Evolutionary conservation across 768 basidiomycete genomes (phyloP), one percentile per base, ranked within the genome.

Genomic region (Tulasnella calospora): DNA sequence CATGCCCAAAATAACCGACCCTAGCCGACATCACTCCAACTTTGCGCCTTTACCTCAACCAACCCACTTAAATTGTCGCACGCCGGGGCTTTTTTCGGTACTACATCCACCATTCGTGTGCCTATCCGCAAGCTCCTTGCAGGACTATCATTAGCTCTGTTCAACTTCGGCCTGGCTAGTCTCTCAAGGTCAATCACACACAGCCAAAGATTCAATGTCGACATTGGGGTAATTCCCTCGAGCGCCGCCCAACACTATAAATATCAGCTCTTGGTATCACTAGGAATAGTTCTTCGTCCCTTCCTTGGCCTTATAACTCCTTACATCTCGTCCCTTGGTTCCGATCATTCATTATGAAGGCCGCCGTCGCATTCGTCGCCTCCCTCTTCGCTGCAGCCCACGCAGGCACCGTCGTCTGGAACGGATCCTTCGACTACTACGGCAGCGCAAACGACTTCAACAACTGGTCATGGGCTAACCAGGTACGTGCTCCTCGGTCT

Each of bases 351-450:
- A 78, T 41, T 19, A 82, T 81, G 81, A 81, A 78, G 61, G 80
- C 81, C 74, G 40, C 41, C 46, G 35, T 23, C n/a, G 27, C 70
- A 33, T 80, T 82, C 73, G 69, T 76, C 61, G 78, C 78, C 41
- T 74, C 83, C 6, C 77, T 83, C 17, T 80, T 82, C 78, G 78
- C 77, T 61, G 81, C 82, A 13, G 88, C 83, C 38, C 83, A 80
- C n/a, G 89, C 87, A 30, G 89, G 89, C 0, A 88, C 87, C 15
- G 86, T 84, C 40, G 80, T 90, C 67, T 91, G 90, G 90, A 69
- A 33, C 61, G 79, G 70, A 70, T 9, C 19, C 71, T 80, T 72
- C 46, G 74, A 69, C 44, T 77, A 71, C 36, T 70, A 71, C 74
- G 4, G n/a, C 23, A 47, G 41, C 38, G 44, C 55, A 27, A 36